Evolutionary conservation across 2,329 filamentous ascomycete species (phyloP).

Genomic region (Claviceps maximensis): DNA sequence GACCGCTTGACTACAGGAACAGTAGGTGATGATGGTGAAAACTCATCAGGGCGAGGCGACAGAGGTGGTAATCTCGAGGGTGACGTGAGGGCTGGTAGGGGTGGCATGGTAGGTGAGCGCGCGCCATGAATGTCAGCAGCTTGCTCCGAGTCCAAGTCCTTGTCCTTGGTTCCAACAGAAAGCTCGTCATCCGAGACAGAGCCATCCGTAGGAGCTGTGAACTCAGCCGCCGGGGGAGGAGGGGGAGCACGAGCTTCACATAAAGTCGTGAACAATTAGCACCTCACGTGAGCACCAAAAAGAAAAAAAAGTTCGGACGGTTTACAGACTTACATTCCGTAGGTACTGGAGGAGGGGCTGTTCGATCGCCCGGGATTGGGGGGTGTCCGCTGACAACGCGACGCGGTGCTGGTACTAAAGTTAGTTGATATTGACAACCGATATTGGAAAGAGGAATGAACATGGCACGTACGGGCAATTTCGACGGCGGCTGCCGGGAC

Average conservation of each 20-base stretch:
- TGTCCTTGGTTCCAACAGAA: slow-evolving; percentile 38
- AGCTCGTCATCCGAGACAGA: slow-evolving; percentile 85
- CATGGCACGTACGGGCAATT: slow-evolving; percentile 9
- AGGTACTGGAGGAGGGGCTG: slow-evolving; percentile 44
- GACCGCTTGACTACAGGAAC: slow-evolving; percentile 33
- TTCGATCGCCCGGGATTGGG: slow-evolving; percentile 36
- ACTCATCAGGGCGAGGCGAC: slow-evolving; percentile 24
- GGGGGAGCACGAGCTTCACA: slow-evolving; percentile 49
- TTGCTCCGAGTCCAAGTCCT: slow-evolving; percentile 20
- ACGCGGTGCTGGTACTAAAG: slow-evolving; percentile 17
- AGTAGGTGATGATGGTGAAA: slow-evolving; percentile 32
- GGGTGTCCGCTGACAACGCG: slow-evolving; percentile 25
- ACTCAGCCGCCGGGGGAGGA: slow-evolving; percentile 35
- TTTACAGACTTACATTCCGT: slow-evolving; percentile 39
- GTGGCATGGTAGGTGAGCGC: slow-evolving; percentile 30
- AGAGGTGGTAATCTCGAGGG: slow-evolving; percentile 21
- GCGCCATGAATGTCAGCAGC: slow-evolving; percentile 23
- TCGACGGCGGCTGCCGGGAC: slow-evolving; percentile 20
- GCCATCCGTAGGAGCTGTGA: slow-evolving; percentile 57
- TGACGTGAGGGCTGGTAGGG: slow-evolving; percentile 16
- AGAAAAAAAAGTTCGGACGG: neutral
- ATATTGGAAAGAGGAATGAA: neutral
- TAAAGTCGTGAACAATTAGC: neutral
- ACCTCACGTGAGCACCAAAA: no score
- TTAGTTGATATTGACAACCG: slow-evolving; percentile 12